Base-by-base conservation (phyloP, 768 basidiomycete genomes). In the Vararia minispora region DNA sequence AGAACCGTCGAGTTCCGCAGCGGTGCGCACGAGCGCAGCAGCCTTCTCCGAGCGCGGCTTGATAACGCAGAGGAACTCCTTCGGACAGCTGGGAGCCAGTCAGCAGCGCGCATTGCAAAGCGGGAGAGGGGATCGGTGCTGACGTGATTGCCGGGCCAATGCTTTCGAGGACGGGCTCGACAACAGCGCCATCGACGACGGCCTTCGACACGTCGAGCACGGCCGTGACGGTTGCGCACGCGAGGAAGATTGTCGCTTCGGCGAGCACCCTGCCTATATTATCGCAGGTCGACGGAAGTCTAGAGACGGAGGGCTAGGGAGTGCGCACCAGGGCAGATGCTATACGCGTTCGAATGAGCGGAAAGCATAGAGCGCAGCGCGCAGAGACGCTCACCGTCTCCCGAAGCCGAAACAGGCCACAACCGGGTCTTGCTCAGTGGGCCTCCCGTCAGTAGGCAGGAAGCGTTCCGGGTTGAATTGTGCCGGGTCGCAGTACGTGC, bases 321-420 rank as follows among this genome's bases (percentile, higher is more conserved):
- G n/a, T 7, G 5, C 37, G 28, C 22, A n/a, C n/a, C n/a, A n/a
- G n/a, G n/a, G n/a, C n/a, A n/a, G n/a, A n/a, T n/a, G n/a, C n/a
- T n/a, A n/a, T n/a, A n/a, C n/a, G n/a, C n/a, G n/a, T n/a, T n/a
- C n/a, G n/a, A n/a, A n/a, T n/a, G n/a, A n/a, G n/a, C n/a, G n/a
- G n/a, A n/a, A n/a, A n/a, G n/a, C n/a, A n/a, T n/a, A n/a, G n/a
- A n/a, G n/a, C n/a, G n/a, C n/a, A n/a, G n/a, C n/a, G n/a, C n/a
- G n/a, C n/a, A n/a, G 25, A n/a, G 28, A 18, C 20, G 57, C 67
- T 44, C 42, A 68, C 69, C 80, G 69, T 58, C 80, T 63, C 33
- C 80, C 80, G 50, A 80, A 84, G 6, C 80, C 80, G 57, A 81
- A 84, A 49, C 72, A 76, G 33, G 76, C 52, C 33, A 64, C 64